Evolutionary conservation across 2,329 filamentous ascomycete species (phyloP).

Genomic region (Venturia oleaginea): DNA sequence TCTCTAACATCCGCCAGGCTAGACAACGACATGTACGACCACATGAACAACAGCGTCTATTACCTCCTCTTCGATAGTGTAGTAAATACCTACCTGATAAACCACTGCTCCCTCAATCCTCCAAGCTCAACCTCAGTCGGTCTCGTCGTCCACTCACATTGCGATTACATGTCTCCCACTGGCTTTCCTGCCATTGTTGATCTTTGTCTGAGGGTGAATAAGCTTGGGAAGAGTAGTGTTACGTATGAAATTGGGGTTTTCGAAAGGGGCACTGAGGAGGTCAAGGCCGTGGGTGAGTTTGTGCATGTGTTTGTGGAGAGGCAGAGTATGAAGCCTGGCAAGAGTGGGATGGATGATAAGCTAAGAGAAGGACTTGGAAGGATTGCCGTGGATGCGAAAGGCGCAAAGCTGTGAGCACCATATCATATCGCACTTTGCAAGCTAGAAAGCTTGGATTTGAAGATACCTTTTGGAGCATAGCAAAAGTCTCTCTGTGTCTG

Average conservation of each 20-base stretch:
- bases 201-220: constrained; percentile 71
- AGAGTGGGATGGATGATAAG: constrained; percentile 52
- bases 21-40: constrained; percentile 92
- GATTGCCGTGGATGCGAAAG: background rate
- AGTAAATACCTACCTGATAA: constrained; percentile 80
- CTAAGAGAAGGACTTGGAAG: constrained; percentile 39
- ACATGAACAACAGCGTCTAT: constrained; percentile 88
- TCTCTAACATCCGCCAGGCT: constrained; percentile 44
- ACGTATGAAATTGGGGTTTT: constrained; percentile 88
- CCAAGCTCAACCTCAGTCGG: constrained; percentile 63
- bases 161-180: constrained; percentile 74
- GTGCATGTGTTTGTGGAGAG: constrained; percentile 84
- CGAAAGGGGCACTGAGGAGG: constrained; percentile 59
- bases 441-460: background rate
- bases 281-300: constrained; percentile 78
- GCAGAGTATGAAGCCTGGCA: constrained; percentile 56
- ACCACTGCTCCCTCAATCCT: constrained; percentile 65
- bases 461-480: no score
- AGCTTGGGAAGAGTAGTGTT: constrained; percentile 77
- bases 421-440: background rate
- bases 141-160: constrained; percentile 76
- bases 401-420: background rate
- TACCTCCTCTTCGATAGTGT: constrained; percentile 83
- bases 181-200: constrained; percentile 77
- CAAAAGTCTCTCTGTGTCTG: no score